Evolutionary conservation across 805 yeast species (phyloP).

Genomic region (Nakazawaea siamensis): DNA sequence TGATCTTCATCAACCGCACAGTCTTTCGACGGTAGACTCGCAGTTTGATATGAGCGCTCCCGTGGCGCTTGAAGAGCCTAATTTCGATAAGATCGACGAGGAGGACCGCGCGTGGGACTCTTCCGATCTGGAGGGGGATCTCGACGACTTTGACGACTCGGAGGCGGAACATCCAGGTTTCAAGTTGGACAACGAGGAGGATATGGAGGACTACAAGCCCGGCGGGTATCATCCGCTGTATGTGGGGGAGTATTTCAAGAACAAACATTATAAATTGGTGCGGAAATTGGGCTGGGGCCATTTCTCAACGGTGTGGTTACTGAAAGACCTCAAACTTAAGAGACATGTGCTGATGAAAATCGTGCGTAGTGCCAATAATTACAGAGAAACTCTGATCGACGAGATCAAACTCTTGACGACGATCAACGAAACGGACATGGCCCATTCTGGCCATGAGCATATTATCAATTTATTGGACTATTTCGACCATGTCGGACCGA

Average conservation of each 20-base stretch:
- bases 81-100: too few species aligned
- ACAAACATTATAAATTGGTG: conserved; percentile 62
- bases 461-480: conserved; percentile 77
- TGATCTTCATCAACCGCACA: too few species aligned
- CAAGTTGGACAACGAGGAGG: conserved; percentile 73
- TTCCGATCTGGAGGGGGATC: too few species aligned
- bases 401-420: conserved; percentile 76
- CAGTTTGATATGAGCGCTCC: too few species aligned
- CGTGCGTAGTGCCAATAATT: conserved; percentile 84
- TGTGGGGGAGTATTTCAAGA: conserved; percentile 78
- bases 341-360: conserved; percentile 90
- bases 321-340: conserved; percentile 46
- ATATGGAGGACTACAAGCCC: conserved; percentile 70
- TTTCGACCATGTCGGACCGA: conserved; percentile 80
- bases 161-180: too few species aligned
- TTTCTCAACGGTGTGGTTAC: conserved; percentile 93
- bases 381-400: conserved; percentile 90
- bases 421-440: conserved; percentile 51
- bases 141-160: too few species aligned
- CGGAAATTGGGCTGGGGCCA: conserved; percentile 99
- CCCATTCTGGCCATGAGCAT: conserved; percentile 76
- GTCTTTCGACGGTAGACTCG: too few species aligned
- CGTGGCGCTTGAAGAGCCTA: too few species aligned
- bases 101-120: too few species aligned
- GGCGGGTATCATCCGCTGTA: conserved; percentile 97